Percentiles rank a stretch among this genome's conserved stretches.
Evolutionary conservation across 192 early-diverging fungal genomes (phyloP).

Genomic region (Funneliformis geosporum): DNA sequence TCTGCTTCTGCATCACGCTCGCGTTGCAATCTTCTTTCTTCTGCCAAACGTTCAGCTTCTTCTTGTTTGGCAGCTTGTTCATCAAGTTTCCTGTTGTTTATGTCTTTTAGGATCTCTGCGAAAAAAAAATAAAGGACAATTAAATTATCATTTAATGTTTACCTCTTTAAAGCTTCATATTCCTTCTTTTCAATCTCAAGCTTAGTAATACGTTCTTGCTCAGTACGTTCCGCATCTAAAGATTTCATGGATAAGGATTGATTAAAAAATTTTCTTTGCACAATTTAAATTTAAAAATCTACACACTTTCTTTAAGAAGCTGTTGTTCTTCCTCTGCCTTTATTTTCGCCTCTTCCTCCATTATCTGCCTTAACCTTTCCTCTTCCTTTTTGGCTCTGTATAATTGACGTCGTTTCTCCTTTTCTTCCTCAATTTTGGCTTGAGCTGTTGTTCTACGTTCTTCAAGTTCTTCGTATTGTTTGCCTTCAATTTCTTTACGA

Average conservation of each 20-base stretch:
- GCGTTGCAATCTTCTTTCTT: slow-evolving; percentile 42
- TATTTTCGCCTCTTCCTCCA: slow-evolving; percentile 44
- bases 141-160: not conserved
- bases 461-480: slow-evolving; percentile 59
- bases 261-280: not conserved
- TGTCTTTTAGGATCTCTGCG: slow-evolving; percentile 30
- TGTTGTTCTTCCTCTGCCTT: slow-evolving; percentile 47
- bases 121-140: slow-evolving; percentile 25
- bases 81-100: slow-evolving; percentile 45
- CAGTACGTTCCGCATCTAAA: slow-evolving; percentile 51
- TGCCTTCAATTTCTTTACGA: slow-evolving; percentile 61
- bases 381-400: slow-evolving; percentile 57
- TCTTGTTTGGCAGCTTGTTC: slow-evolving; percentile 50
- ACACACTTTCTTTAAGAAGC: slow-evolving; percentile 31
- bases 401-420: slow-evolving; percentile 67
- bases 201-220: slow-evolving; percentile 48
- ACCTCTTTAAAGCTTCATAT: slow-evolving; percentile 35
- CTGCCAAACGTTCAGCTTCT: slow-evolving; percentile 53
- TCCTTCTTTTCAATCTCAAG: slow-evolving; percentile 47
- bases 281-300: not conserved
- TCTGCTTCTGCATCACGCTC: slow-evolving; percentile 32
- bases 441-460: slow-evolving; percentile 58
- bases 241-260: not conserved
- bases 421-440: slow-evolving; percentile 68
- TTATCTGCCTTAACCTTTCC: slow-evolving; percentile 42